Evolutionary conservation across 495 filamentous ascomycete genomes (phyloP), one percentile per base, ranked within the genome.

Genomic region (Elasticomyces elasticus): DNA sequence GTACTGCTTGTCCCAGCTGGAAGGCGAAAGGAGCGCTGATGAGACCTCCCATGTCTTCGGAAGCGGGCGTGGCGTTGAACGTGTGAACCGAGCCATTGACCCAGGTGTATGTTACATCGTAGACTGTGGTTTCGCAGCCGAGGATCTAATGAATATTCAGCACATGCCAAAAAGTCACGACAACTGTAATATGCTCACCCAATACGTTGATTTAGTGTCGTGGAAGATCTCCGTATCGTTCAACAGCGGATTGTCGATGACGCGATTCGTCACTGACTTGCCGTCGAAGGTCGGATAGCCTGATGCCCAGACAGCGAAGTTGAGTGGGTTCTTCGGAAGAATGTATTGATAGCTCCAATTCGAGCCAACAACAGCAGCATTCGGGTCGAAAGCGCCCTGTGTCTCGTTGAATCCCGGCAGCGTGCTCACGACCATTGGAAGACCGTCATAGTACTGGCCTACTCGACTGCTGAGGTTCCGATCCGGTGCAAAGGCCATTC

Each of bases 341-440:
- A 45, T 45, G 22, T 45, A 45, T 23, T 45, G 10, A 20, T 45
- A 45, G 42, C 42, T 45, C 42, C 9, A 45, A 20, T 45, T 45
- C 19, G 42, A 45, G 15, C 42, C 42, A 10, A 10, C 9, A 9
- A 45, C 9, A 11, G 42, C 15, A 17, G 42, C 10, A 9, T 10
- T 19, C 22, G 42, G n/a, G 31, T 23, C 42, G 42, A 23, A 10
- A 20, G 10, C 11, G n/a, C n/a, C n/a, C n/a, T n/a, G n/a, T n/a
- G n/a, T n/a, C n/a, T n/a, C n/a, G n/a, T n/a, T n/a, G n/a, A n/a
- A n/a, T n/a, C n/a, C n/a, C n/a, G n/a, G n/a, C n/a, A n/a, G n/a
- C n/a, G n/a, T n/a, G n/a, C n/a, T n/a, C n/a, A n/a, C n/a, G 9
- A n/a, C 20, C 9, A 9, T 45, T 45, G 42, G 19, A 23, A 45